A percentile compares a stretch with the other conserved stretches of the same genome.
Evolutionary conservation across 306 rosid species (phyloP).

Genomic region (Senna tora): DNA sequence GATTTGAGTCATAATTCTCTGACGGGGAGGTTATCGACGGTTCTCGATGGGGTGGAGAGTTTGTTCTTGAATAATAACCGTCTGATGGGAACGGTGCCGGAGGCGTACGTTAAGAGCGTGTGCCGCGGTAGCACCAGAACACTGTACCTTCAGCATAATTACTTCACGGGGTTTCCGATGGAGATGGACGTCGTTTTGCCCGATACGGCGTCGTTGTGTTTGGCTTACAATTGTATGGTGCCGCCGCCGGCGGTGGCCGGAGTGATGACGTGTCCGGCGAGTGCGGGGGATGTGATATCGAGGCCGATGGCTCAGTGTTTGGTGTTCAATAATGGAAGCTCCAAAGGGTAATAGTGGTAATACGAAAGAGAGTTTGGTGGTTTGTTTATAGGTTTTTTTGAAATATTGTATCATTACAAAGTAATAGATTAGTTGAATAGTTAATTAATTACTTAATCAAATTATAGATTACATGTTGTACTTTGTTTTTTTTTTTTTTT

Average conservation of each 20-base stretch:
- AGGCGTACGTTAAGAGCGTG: slow-evolving; percentile 62
- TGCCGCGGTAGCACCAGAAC: slow-evolving; percentile 64
- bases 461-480: background rate
- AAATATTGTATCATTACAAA: background rate
- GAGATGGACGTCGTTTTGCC: slow-evolving; percentile 48
- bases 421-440: background rate
- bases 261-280: slow-evolving; percentile 57
- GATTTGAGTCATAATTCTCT: slow-evolving; percentile 73
- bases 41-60: slow-evolving; percentile 62
- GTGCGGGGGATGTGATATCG: slow-evolving; percentile 48
- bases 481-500: too few species aligned
- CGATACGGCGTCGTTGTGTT: slow-evolving; percentile 65
- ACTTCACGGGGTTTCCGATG: slow-evolving; percentile 47
- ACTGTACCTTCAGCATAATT: slow-evolving; percentile 75
- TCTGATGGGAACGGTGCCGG: slow-evolving; percentile 58
- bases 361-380: background rate
- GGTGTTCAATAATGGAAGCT: slow-evolving; percentile 34
- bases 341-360: background rate
- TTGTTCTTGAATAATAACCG: slow-evolving; percentile 74
- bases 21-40: slow-evolving; percentile 53
- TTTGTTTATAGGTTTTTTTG: background rate
- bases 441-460: background rate
- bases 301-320: slow-evolving; percentile 71
- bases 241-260: slow-evolving; percentile 41
- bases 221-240: slow-evolving; percentile 73